Evolutionary conservation across 192 early-diverging fungal genomes (phyloP).

Genomic region (Phlyctochytrium arcticum): DNA sequence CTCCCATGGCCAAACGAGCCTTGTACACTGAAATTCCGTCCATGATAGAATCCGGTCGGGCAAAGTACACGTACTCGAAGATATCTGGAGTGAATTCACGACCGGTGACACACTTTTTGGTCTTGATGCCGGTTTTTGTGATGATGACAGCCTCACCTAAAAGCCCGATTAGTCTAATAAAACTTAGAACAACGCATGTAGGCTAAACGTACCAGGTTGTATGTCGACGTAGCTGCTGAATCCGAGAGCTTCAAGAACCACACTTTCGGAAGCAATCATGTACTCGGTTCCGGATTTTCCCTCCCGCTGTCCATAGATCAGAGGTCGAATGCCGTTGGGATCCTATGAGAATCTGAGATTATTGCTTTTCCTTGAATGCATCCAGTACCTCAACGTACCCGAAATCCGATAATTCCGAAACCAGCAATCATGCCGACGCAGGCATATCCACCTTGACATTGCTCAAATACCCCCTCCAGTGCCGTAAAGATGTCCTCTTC

Average conservation of each 20-base stretch:
- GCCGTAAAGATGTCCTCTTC: constrained; percentile 98
- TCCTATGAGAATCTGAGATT: constrained; percentile 61
- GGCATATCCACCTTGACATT: constrained; percentile 91
- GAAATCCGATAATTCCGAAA: constrained; percentile 89
- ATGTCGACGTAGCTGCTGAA: constrained; percentile 90
- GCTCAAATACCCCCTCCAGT: constrained; percentile 73
- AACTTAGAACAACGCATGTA: not conserved
- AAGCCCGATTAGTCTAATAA: not conserved
- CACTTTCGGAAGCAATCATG: constrained; percentile 98
- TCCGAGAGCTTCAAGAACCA: constrained; percentile 84
- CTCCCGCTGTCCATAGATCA: constrained; percentile 85
- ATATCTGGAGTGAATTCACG: constrained; percentile 85
- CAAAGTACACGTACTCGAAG: constrained; percentile 99
- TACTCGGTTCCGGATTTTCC: constrained; percentile 76
- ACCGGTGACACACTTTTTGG: constrained; percentile 48
- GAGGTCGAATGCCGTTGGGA: constrained; percentile 93
- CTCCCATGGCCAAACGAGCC: constrained; percentile 94
- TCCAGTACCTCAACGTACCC: constrained; percentile 30
- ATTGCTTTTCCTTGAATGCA: constrained; percentile 2
- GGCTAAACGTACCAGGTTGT: constrained; percentile 54
- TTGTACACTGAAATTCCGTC: constrained; percentile 99
- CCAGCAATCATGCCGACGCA: constrained; percentile 96
- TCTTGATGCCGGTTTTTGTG: constrained; percentile 68
- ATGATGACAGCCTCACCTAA: constrained; percentile 89
- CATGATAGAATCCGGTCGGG: constrained; percentile 96